Conservation (phyloP, 345 rosid genomes). For the Boechera divaricarpa region DNA sequence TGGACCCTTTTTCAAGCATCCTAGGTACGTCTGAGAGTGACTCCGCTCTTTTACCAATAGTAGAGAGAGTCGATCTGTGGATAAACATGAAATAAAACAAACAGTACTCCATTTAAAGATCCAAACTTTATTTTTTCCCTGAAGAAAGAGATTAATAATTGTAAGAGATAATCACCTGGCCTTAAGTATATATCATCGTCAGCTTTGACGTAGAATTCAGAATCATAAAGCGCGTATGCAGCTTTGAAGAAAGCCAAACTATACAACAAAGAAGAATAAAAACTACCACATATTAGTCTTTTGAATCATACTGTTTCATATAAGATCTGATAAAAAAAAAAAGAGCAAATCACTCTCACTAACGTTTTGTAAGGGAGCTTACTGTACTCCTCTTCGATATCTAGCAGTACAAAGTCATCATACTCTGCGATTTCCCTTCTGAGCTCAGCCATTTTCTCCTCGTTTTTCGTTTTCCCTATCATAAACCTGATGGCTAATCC, state of each 20-base stretch:
- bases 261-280: conserved; percentile 23
- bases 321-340: not conserved
- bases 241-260: conserved; percentile 84
- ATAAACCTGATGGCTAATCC: conserved; percentile 78
- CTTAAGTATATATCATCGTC: conserved; percentile 88
- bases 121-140: not conserved
- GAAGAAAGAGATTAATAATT: conserved; percentile 1
- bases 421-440: conserved; percentile 68
- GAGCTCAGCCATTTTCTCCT: conserved; percentile 61
- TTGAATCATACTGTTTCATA: not conserved
- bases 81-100: conserved; percentile 2
- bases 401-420: conserved; percentile 78
- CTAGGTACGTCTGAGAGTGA: conserved; percentile 80
- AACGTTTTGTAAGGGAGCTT: conserved; percentile 95
- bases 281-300: not conserved
- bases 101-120: not conserved
- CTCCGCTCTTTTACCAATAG: conserved; percentile 77
- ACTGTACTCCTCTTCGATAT: conserved; percentile 92
- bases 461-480: conserved; percentile 65
- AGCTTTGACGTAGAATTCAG: conserved; percentile 85
- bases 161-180: conserved; percentile 62
- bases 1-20: conserved; percentile 94
- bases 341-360: conserved; percentile 43
- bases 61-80: conserved; percentile 72
- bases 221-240: conserved; percentile 74